Conservation (phyloP, 352 stramenopile species). For the Blastocystis sp. region DNA sequence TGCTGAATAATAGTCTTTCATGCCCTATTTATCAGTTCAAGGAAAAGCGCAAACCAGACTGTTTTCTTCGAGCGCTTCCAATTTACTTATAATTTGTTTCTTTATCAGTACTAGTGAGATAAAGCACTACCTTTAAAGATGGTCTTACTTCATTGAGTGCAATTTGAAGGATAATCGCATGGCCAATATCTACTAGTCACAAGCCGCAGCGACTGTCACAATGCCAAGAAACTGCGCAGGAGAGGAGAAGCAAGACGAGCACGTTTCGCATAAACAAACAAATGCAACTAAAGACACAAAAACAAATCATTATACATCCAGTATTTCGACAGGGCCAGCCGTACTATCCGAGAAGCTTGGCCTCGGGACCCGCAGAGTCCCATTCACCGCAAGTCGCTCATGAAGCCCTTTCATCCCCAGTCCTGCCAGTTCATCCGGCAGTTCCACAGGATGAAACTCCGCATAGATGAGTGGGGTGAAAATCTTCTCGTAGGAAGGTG, state of each 20-base stretch:
- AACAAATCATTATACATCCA: neutral
- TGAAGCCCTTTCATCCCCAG: constrained; percentile 40
- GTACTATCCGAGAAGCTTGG: neutral
- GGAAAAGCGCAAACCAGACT: neutral
- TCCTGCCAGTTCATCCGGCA: constrained; percentile 5
- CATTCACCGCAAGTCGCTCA: constrained; percentile 30
- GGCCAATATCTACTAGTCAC: neutral
- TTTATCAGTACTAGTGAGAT: neutral
- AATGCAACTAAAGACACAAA: neutral
- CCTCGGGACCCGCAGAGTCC: constrained; percentile 11
- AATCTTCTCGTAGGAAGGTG: constrained; percentile 50
- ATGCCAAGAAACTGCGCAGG: neutral
- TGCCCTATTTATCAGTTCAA: neutral
- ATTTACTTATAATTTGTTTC: neutral
- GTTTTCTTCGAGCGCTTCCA: neutral
- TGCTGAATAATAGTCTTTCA: constrained; percentile 3
- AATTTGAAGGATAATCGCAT: constrained; percentile 48
- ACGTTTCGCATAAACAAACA: neutral
- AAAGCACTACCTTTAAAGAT: neutral
- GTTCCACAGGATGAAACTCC: constrained; percentile 16
- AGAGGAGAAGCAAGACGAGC: neutral
- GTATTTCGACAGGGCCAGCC: constrained; percentile 11
- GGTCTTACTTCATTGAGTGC: neutral
- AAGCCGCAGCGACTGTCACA: neutral
- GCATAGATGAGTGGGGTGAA: constrained; percentile 40